A percentile compares a stretch with the other conserved stretches of the same genome.
phyloP scores from a whole-genome alignment of 805 yeast genomes.

The Blastobotrys mokoenaii region DNA sequence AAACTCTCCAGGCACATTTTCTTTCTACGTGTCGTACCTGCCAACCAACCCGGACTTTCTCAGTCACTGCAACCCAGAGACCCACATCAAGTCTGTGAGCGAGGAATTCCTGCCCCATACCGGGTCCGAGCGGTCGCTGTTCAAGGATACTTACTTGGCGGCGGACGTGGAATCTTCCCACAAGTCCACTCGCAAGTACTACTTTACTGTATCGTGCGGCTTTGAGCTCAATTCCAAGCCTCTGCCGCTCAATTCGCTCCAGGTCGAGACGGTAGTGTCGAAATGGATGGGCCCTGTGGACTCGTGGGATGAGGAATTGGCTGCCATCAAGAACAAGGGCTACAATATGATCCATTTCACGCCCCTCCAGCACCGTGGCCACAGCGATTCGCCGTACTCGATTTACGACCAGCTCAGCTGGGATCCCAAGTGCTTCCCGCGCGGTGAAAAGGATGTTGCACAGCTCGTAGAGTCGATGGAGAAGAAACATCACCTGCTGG shows the following conservation, averaged over 20 bases:
- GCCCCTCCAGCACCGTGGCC: conserved; percentile 85
- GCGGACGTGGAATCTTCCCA: neutral
- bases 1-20: conserved; percentile 68
- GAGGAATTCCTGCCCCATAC: neutral
- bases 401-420: conserved; percentile 76
- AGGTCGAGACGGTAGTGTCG: conserved; percentile 77
- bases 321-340: conserved; percentile 58
- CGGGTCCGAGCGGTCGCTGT: conserved; percentile 1
- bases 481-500: conserved; percentile 49
- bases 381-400: conserved; percentile 87
- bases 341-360: conserved; percentile 96
- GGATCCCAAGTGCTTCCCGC: conserved; percentile 57
- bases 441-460: conserved; percentile 45
- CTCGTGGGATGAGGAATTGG: conserved; percentile 62
- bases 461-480: conserved; percentile 43
- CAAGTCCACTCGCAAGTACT: conserved; percentile 11
- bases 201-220: conserved; percentile 74
- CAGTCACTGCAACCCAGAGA: conserved; percentile 1
- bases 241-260: conserved; percentile 68
- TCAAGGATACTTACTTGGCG: conserved; percentile 4
- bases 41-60: conserved; percentile 19
- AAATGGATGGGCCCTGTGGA: conserved; percentile 76
- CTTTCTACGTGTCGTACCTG: conserved; percentile 59
- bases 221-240: conserved; percentile 47
- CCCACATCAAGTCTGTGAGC: neutral